These are phyloP conservation scores for Phyllosticta capitalensis DNA, from an alignment of 2,329 filamentous ascomycete genomes.

Conservation along the genomic window DNA sequence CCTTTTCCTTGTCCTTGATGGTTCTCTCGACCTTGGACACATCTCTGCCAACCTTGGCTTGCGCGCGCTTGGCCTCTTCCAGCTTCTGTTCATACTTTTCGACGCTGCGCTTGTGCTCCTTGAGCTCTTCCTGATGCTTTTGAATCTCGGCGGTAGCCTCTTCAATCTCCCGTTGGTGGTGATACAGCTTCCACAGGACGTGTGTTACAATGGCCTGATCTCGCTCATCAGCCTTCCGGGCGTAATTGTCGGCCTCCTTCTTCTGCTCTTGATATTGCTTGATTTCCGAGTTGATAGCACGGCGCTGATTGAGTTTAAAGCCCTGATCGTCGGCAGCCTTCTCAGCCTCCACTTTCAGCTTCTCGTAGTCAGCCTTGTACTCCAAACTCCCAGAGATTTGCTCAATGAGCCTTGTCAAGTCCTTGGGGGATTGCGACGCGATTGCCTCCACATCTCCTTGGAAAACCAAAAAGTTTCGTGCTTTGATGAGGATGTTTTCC, in stretches of 20 bases:
- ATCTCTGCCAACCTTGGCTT: conserved; percentile 65
- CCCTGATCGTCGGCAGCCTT: conserved; percentile 81
- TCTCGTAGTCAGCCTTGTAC: conserved; percentile 88
- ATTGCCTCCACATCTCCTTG: conserved; percentile 97
- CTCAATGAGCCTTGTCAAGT: conserved; percentile 87
- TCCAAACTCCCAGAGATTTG: conserved; percentile 96
- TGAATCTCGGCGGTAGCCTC: conserved; percentile 84
- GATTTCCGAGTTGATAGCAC: conserved; percentile 95
- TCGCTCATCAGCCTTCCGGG: conserved; percentile 79
- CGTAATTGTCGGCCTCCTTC: conserved; percentile 86
- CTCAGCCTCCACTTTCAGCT: conserved; percentile 75
- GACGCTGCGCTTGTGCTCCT: conserved; percentile 81
- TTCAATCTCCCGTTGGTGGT: conserved; percentile 88
- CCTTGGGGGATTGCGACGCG: conserved; percentile 86
- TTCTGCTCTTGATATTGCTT: conserved; percentile 98
- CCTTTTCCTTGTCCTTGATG: conserved; percentile 78
- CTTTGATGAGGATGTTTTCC: conserved; percentile 97
- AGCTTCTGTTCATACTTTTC: conserved; percentile 73
- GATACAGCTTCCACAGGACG: conserved; percentile 92
- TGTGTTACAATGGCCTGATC: conserved; percentile 89
- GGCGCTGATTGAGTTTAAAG: conserved; percentile 76
- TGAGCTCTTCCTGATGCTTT: conserved; percentile 87
- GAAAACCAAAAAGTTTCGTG: conserved; percentile 94
- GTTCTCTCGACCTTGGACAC: conserved; percentile 73
- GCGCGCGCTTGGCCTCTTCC: conserved; percentile 74